Percentiles rank a stretch among this genome's conserved stretches.
Evolutionary conservation across 2,329 filamentous ascomycete genomes (phyloP).

Genomic region (Exophiala dermatitidis): DNA sequence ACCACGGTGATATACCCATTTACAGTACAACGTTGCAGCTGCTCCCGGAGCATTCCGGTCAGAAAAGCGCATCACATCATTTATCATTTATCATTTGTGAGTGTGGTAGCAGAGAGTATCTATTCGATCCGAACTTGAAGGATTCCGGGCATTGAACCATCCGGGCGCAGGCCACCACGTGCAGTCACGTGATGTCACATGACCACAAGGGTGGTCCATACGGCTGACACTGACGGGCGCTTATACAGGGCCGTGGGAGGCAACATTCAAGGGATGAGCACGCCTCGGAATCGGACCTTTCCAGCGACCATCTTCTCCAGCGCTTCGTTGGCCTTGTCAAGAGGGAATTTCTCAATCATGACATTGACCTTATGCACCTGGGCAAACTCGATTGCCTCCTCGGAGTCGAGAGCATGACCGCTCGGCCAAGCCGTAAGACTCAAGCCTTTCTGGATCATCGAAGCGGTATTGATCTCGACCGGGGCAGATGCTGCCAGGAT

Average conservation of each 20-base stretch:
- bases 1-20: no score
- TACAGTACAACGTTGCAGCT: no score
- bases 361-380: constrained; percentile 44
- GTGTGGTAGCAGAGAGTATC: no score
- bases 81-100: no score
- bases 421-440: constrained; percentile 48
- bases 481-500: constrained; percentile 31
- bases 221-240: no score
- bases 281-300: constrained; percentile 46
- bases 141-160: no score
- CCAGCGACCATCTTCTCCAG: constrained; percentile 45
- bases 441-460: constrained; percentile 42
- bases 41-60: no score
- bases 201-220: neutral
- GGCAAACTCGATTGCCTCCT: constrained; percentile 49
- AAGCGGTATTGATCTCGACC: constrained; percentile 26
- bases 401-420: constrained; percentile 47
- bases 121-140: no score
- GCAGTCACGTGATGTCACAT: neutral
- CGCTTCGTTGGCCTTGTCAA: constrained; percentile 46
- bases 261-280: constrained; percentile 40
- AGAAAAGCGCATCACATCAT: no score
- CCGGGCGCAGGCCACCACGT: no score
- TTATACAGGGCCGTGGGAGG: no score
- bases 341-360: constrained; percentile 48